A percentile compares a stretch with the other conserved stretches of the same genome.
Evolutionary conservation across 192 early-diverging fungal genomes (phyloP).

Genomic region (Neocallimastix lanati): DNA sequence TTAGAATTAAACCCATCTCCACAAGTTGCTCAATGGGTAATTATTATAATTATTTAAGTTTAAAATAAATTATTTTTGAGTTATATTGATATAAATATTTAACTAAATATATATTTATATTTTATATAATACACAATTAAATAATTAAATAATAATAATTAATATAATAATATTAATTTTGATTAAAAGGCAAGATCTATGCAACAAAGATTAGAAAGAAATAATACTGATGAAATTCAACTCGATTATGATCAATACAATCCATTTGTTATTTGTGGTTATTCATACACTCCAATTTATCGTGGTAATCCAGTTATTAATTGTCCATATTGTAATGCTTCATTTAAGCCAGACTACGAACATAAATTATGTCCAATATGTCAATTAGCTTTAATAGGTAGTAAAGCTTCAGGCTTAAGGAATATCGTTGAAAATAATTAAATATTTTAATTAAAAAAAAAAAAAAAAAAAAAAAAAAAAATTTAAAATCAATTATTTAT

Average conservation of each 20-base stretch:
- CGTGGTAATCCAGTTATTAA: slow-evolving; percentile 53
- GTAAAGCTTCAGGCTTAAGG: slow-evolving; percentile 50
- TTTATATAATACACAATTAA: too few relatives aligned
- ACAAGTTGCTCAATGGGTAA: slow-evolving; percentile 56
- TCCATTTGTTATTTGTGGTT: slow-evolving; percentile 75
- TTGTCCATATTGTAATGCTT: slow-evolving; percentile 77
- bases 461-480: too few relatives aligned
- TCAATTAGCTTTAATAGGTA: slow-evolving; percentile 66
- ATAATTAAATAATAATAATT: too few relatives aligned
- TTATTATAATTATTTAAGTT: too few relatives aligned
- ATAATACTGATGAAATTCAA: slow-evolving; percentile 55
- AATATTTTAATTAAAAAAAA: background rate
- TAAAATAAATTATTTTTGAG: too few relatives aligned
- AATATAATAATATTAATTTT: too few relatives aligned
- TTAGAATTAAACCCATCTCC: slow-evolving; percentile 73
- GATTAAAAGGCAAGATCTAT: slow-evolving; percentile 11
- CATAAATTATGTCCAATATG: slow-evolving; percentile 72
- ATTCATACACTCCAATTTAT: slow-evolving; percentile 78
- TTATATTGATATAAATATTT: too few relatives aligned
- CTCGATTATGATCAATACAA: slow-evolving; percentile 92
- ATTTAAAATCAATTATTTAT: too few relatives aligned
- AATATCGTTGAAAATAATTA: slow-evolving; percentile 7
- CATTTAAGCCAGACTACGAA: slow-evolving; percentile 65
- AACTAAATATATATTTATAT: too few relatives aligned
- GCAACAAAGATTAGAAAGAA: slow-evolving; percentile 12